phyloP scores from a whole-genome alignment of 106 monocot genomes.

The Xerophyta viscosa region DNA sequence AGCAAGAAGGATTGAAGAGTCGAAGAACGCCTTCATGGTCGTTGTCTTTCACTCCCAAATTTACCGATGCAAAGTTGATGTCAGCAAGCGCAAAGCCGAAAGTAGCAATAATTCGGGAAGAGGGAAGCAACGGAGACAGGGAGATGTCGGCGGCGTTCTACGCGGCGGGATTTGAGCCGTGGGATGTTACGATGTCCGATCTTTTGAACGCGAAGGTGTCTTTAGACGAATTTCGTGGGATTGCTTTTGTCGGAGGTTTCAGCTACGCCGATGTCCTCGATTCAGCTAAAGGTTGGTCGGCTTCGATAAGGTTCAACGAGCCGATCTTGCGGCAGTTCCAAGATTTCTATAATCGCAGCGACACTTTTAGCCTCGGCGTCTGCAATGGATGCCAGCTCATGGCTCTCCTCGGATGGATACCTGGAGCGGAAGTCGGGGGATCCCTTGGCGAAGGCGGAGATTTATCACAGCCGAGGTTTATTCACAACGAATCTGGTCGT shows the following conservation, averaged over 20 bases:
- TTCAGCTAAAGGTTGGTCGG: constrained; percentile 96
- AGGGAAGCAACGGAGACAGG: constrained; percentile 95
- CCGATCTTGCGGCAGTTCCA: constrained; percentile 58
- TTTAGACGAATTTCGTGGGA: constrained; percentile 57
- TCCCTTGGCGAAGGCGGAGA: constrained; percentile 37
- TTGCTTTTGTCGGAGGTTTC: constrained; percentile 96
- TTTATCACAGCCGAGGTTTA: constrained; percentile 73
- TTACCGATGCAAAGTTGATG: constrained; percentile 48
- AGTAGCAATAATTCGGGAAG: constrained; percentile 89
- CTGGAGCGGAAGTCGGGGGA: constrained; percentile 35
- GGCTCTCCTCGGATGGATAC: constrained; percentile 97
- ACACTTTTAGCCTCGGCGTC: constrained; percentile 93
- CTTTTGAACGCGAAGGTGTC: constrained; percentile 45
- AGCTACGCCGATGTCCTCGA: constrained; percentile 94
- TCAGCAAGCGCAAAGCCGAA: constrained; percentile 44
- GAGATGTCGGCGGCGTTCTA: constrained; percentile 92
- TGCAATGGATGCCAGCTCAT: constrained; percentile 98
- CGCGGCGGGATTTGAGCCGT: constrained; percentile 91
- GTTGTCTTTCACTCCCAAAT: constrained; percentile 61
- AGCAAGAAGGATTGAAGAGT: constrained; percentile 67
- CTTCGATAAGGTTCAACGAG: constrained; percentile 76
- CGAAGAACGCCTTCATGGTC: constrained; percentile 58
- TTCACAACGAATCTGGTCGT: constrained; percentile 90
- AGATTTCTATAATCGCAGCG: constrained; percentile 56
- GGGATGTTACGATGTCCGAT: constrained; percentile 94